A percentile compares a stretch with the other conserved stretches of the same genome.
Conservation (phyloP, 202 grass and related monocot genomes). For the Dendrocalamus latiflorus region DNA sequence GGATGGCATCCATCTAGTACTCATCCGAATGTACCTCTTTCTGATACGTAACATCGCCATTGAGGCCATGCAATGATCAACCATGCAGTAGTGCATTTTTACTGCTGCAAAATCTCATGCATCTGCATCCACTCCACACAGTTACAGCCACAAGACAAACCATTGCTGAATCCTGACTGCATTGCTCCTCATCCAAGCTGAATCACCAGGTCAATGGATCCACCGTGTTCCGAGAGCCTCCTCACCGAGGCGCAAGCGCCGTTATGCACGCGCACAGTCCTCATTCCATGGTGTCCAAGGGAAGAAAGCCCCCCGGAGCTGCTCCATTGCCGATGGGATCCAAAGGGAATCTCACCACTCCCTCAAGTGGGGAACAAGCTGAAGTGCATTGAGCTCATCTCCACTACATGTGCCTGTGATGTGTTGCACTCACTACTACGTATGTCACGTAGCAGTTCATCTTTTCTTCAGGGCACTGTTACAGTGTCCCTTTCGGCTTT, state of each 20-base stretch:
- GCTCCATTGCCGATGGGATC: constrained; percentile 19
- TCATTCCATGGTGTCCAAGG: neutral
- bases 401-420: constrained; percentile 29
- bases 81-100: constrained; percentile 22
- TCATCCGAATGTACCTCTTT: constrained; percentile 24
- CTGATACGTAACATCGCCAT: constrained; percentile 39
- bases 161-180: neutral
- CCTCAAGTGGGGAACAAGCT: constrained; percentile 52
- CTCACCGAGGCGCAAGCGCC: neutral
- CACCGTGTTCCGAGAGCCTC: neutral
- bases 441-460: constrained; percentile 21
- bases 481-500: neutral
- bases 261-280: neutral
- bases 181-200: constrained; percentile 13
- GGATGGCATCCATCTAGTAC: constrained; percentile 8
- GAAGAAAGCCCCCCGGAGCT: neutral
- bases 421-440: constrained; percentile 39
- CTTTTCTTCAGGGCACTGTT: constrained; percentile 41
- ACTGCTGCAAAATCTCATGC: neutral
- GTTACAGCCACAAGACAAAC: neutral
- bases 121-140: neutral
- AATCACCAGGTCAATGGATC: constrained; percentile 33
- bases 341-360: constrained; percentile 26
- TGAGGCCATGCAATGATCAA: constrained; percentile 21
- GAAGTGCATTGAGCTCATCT: constrained; percentile 42